Percentiles rank a stretch among this genome's conserved stretches.
Evolutionary conservation across 352 stramenopile species (phyloP).

Genomic region (Phytophthora palmivora): DNA sequence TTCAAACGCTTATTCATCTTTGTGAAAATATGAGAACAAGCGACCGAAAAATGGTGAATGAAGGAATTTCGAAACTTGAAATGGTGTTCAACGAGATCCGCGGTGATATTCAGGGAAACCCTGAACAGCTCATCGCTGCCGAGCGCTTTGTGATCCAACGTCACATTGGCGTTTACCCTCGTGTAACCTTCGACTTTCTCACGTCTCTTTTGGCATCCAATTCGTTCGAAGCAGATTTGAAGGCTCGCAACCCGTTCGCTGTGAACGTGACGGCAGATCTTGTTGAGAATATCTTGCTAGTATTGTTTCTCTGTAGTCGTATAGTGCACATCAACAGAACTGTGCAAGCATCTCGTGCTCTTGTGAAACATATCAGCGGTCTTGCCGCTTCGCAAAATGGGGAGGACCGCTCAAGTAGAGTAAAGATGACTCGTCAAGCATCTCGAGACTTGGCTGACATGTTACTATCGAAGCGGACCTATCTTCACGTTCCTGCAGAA

Average conservation of each 20-base stretch:
- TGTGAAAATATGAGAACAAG: conserved; percentile 57
- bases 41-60: conserved; percentile 63
- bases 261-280: conserved; percentile 36
- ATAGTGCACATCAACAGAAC: conserved; percentile 88
- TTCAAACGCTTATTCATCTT: conserved; percentile 59
- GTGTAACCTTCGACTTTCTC: conserved; percentile 81
- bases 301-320: conserved; percentile 81
- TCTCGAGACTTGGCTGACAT: conserved; percentile 85
- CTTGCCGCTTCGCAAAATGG: conserved; percentile 7
- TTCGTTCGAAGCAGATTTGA: conserved; percentile 66
- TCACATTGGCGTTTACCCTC: conserved; percentile 63
- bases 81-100: conserved; percentile 56
- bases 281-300: conserved; percentile 56
- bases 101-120: conserved; percentile 32
- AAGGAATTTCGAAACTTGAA: conserved; percentile 64
- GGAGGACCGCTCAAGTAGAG: conserved; percentile 35
- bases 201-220: conserved; percentile 74
- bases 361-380: conserved; percentile 30
- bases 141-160: conserved; percentile 70
- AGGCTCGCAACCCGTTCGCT: conserved; percentile 74
- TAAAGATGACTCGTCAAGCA: conserved; percentile 80
- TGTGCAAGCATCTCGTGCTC: conserved; percentile 54
- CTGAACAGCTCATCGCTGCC: conserved; percentile 24
- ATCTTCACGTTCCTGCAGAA: conserved; percentile 38
- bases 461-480: conserved; percentile 81